Evolutionary conservation across 345 rosid genomes (phyloP).

Genomic region (Rhodamnia argentea): DNA sequence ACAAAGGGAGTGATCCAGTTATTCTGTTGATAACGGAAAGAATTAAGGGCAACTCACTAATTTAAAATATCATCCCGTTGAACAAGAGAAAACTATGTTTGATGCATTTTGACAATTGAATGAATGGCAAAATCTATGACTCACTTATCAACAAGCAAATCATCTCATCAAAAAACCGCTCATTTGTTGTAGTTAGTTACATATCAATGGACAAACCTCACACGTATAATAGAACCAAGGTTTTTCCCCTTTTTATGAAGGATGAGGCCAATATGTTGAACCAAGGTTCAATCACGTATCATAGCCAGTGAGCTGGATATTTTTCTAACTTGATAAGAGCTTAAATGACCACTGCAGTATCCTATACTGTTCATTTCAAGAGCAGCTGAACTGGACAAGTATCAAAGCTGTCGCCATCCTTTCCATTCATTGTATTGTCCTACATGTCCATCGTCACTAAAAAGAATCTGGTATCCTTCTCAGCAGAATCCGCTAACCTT

Average conservation of each 20-base stretch:
- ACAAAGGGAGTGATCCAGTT: neutral
- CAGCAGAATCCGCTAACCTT: neutral
- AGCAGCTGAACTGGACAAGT: neutral
- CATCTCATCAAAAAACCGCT: neutral
- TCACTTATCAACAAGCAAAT: neutral
- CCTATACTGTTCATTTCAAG: neutral
- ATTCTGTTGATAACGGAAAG: neutral
- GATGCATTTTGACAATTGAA: neutral
- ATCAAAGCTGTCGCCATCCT: neutral
- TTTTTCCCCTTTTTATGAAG: neutral
- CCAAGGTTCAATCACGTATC: neutral
- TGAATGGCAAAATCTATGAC: neutral
- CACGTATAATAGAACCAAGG: neutral
- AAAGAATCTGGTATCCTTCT: neutral
- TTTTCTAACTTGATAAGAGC: neutral
- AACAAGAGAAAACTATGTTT: neutral
- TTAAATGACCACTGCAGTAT: neutral
- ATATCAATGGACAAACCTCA: neutral
- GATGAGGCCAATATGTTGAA: neutral
- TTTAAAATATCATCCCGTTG: neutral
- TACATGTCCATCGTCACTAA: neutral
- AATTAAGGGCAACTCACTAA: neutral
- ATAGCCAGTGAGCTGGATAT: neutral
- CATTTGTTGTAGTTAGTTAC: neutral
- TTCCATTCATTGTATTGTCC: neutral